phyloP scores from a whole-genome alignment of 768 basidiomycete species.

The Mycena indigotica region DNA sequence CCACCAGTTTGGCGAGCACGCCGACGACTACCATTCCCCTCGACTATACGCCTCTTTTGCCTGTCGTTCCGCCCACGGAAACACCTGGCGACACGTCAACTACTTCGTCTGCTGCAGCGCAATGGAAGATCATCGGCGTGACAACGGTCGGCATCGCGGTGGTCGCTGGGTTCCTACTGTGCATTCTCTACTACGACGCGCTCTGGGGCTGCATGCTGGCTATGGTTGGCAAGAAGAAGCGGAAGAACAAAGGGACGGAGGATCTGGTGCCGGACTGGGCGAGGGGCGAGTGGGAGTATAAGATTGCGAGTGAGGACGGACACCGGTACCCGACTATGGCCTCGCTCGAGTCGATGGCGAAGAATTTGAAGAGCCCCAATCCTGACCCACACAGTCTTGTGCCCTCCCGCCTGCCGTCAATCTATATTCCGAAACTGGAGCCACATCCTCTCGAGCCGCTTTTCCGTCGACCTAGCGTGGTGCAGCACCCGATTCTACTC shows the following conservation, averaged over 20 bases:
- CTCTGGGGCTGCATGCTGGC: constrained; percentile 66
- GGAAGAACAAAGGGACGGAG: constrained; percentile 44
- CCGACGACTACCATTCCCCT: background rate
- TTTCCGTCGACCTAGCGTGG: constrained; percentile 35
- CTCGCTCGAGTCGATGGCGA: constrained; percentile 41
- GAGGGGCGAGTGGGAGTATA: constrained; percentile 60
- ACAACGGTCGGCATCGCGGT: constrained; percentile 63
- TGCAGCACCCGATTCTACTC: constrained; percentile 14
- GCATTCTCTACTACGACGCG: constrained; percentile 69
- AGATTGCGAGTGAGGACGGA: constrained; percentile 47
- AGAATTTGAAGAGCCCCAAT: constrained; percentile 25
- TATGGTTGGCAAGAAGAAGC: constrained; percentile 41
- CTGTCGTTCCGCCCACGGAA: constrained; percentile 2
- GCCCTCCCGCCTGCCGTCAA: constrained; percentile 19
- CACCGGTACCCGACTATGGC: constrained; percentile 49
- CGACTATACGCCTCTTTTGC: background rate
- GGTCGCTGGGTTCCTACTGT: constrained; percentile 56
- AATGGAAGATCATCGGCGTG: constrained; percentile 75
- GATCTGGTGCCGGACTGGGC: constrained; percentile 67
- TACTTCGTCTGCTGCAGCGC: constrained; percentile 46
- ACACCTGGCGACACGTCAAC: constrained; percentile 26
- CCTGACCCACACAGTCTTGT: constrained; percentile 22
- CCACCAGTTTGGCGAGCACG: background rate
- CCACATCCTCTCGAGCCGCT: constrained; percentile 41
- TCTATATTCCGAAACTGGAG: constrained; percentile 29